Percentiles rank a stretch among this genome's conserved stretches.
These are phyloP conservation scores for Trichoderma gracile DNA, from an alignment of 2,329 filamentous ascomycete species.

Conservation along the genomic window DNA sequence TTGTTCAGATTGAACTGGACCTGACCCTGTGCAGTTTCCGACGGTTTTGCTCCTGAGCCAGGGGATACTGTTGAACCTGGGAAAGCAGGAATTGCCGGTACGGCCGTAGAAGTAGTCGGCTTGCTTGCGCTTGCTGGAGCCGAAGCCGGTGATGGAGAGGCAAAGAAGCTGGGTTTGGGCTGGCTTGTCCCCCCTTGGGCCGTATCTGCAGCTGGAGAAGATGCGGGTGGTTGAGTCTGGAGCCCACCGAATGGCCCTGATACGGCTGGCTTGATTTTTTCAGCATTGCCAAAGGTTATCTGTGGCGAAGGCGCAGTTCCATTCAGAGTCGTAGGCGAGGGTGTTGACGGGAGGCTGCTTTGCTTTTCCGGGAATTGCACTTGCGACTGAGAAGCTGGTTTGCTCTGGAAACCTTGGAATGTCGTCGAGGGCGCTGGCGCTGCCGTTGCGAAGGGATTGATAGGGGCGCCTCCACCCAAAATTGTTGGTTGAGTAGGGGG, in stretches of 20 bases:
- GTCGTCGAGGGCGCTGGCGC: background rate
- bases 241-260: constrained; percentile 1
- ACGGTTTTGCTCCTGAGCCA: background rate
- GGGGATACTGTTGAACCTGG: background rate
- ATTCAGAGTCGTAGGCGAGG: constrained; percentile 26
- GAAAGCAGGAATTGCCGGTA: background rate
- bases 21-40: background rate
- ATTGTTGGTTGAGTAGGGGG: constrained; percentile 14
- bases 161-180: constrained; percentile 29
- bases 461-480: background rate
- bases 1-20: background rate
- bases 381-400: constrained; percentile 6
- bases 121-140: constrained; percentile 10
- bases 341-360: constrained; percentile 31
- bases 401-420: constrained; percentile 4
- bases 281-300: constrained; percentile 2
- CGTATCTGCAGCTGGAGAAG: background rate
- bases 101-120: background rate
- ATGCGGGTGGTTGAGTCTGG: background rate
- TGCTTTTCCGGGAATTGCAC: constrained; percentile 21
- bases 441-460: constrained; percentile 20
- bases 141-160: constrained; percentile 14
- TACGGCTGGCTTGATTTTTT: constrained; percentile 13
- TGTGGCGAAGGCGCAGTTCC: constrained; percentile 24
- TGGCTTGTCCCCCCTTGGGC: background rate